These are phyloP conservation scores for Globisporangium splendens DNA, from an alignment of 352 stramenopile genomes.

Conservation along the genomic window DNA sequence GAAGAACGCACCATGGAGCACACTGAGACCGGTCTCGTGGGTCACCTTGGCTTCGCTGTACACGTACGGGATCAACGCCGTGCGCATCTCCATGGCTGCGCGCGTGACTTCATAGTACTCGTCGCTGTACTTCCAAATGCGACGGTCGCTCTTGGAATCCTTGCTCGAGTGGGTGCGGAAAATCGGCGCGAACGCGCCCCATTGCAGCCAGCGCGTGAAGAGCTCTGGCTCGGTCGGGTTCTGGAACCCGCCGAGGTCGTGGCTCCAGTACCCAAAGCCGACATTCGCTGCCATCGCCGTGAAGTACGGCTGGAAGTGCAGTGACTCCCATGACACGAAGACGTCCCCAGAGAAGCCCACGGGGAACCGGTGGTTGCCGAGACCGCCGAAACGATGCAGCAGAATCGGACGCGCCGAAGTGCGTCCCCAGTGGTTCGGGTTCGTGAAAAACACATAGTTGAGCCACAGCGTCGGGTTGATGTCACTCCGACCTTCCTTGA, in stretches of 20 bases:
- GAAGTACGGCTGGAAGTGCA: constrained; percentile 47
- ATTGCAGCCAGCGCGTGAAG: constrained; percentile 46
- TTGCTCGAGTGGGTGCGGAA: constrained; percentile 42
- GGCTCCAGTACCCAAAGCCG: constrained; percentile 45
- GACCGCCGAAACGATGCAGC: constrained; percentile 41
- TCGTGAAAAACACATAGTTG: constrained; percentile 43
- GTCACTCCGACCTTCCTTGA: constrained; percentile 17
- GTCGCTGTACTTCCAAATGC: constrained; percentile 34
- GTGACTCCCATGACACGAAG: constrained; percentile 26
- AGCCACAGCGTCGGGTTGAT: constrained; percentile 51
- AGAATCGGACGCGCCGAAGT: constrained; percentile 26
- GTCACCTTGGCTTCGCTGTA: constrained; percentile 30
- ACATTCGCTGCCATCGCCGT: constrained; percentile 44
- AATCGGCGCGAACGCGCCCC: constrained; percentile 32
- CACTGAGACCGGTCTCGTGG: constrained; percentile 24
- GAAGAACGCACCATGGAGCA: constrained; percentile 38
- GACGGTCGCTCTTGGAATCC: constrained; percentile 20
- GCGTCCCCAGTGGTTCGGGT: constrained; percentile 25
- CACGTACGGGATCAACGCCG: constrained; percentile 38
- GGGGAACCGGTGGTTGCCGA: constrained; percentile 53
- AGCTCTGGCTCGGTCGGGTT: constrained; percentile 27
- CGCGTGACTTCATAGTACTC: constrained; percentile 28
- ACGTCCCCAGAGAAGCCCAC: constrained; percentile 53
- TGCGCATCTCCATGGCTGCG: constrained; percentile 23
- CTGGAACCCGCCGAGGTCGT: constrained; percentile 41